Conservation (phyloP, 139 green algal species). For the Chara braunii region DNA sequence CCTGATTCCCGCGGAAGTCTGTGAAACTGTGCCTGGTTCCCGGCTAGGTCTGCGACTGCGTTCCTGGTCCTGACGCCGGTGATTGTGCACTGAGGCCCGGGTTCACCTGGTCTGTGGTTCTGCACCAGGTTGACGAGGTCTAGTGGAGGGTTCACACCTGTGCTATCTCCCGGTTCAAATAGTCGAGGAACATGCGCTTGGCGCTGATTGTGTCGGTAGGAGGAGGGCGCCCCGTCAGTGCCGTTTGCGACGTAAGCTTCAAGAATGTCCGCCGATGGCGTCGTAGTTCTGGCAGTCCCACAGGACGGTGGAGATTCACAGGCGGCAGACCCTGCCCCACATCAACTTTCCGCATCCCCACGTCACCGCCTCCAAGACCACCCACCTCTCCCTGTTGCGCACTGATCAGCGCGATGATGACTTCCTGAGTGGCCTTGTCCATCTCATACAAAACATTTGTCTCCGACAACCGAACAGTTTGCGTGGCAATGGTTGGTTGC, state of each 20-base stretch:
- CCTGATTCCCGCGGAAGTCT: no score
- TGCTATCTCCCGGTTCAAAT: constrained; percentile 48
- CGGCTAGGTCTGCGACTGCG: no score
- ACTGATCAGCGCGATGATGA: neutral
- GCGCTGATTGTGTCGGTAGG: constrained; percentile 34
- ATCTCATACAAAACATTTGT: constrained; percentile 84
- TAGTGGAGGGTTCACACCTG: no score
- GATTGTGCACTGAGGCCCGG: no score
- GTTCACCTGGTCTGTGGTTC: no score
- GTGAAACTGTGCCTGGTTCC: no score
- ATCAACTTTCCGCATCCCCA: no score
- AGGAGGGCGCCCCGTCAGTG: constrained; percentile 53
- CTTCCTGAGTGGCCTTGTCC: constrained; percentile 64
- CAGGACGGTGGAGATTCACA: neutral
- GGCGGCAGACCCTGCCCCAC: neutral
- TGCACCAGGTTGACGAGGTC: no score
- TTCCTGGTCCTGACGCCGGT: no score
- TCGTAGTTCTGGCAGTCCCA: neutral
- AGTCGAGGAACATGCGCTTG: constrained; percentile 73
- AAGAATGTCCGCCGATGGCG: constrained; percentile 3
- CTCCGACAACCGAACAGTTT: constrained; percentile 42
- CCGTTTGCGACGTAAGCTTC: constrained; percentile 38
- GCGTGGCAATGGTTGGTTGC: constrained; percentile 59
- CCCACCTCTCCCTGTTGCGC: no score
- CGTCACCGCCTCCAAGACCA: no score